Base-by-base conservation (phyloP, 139 green algal genomes). In the Eudorina sp. region DNA sequence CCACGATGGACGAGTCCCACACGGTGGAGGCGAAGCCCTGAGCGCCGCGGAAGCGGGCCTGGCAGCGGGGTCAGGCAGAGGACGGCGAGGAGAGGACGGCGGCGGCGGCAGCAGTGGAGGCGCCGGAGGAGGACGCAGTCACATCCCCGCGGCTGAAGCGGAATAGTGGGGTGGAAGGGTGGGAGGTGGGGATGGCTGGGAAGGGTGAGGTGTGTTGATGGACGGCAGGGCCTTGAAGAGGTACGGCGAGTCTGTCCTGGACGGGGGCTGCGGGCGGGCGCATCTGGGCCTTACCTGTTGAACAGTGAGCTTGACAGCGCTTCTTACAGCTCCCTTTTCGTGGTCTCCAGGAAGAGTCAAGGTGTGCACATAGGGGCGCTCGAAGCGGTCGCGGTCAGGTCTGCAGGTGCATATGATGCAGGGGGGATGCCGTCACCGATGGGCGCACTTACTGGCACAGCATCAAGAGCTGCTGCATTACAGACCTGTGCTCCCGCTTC, bases 11-110 rank as follows among this genome's bases (percentile, higher is more conserved):
- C 40, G 85, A 93, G 89, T 97, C 95, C 95, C 95, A 97, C 9
- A 97, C 94, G 89, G 94, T 97, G 58, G 89, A 94, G 3, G 95
- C 95, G 88, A 97, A 97, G 1, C 94, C 94, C 36, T 94, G 75
- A 29, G 82, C 69, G 34, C 85, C 80, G 34, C 19, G 53, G 79
- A 86, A 86, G 58, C 60, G 41, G 4, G 79, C 55, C 79, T 86
- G 21, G 7, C 38, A 34, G 11, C n/a, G n/a, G n/a, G n/a, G n/a
- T n/a, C n/a, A n/a, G n/a, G n/a, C n/a, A n/a, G n/a, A n/a, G n/a
- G n/a, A n/a, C n/a, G n/a, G n/a, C n/a, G 8, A 66, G 55, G 55
- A 66, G 55, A 25, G 55, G 23, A 34, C 36, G 6, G 62, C 16
- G 62, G 62, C n/a, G n/a, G n/a, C n/a, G n/a, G n/a, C n/a, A n/a